Conservation (phyloP, 1,139 yeast genomes). For the Yarrowia galli region DNA sequence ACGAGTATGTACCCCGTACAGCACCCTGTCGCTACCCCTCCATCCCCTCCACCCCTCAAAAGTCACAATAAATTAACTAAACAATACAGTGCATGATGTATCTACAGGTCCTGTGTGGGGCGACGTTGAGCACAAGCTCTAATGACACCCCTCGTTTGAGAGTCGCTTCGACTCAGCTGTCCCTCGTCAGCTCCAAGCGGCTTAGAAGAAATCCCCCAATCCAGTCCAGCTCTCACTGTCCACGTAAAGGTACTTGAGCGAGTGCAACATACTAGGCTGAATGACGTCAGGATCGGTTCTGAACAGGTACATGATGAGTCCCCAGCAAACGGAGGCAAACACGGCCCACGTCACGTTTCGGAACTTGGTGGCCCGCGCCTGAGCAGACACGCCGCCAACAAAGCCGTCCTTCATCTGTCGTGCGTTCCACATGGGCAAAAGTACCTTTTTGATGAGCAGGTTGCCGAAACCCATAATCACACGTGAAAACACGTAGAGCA, state of each 20-base stretch:
- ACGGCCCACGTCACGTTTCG: conserved; percentile 62
- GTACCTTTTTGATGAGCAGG: conserved; percentile 47
- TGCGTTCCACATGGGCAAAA: conserved; percentile 25
- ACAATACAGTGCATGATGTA: conserved; percentile 4
- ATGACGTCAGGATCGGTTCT: conserved; percentile 67
- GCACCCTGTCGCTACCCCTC: too few species aligned
- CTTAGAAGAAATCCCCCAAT: conserved; percentile 44
- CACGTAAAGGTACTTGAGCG: conserved; percentile 77
- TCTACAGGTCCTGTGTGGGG: conserved; percentile 3
- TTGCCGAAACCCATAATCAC: conserved; percentile 63
- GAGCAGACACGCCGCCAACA: conserved; percentile 38
- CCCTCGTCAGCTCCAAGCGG: neutral
- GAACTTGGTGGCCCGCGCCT: conserved; percentile 34
- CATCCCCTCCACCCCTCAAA: neutral
- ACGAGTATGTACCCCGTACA: too few species aligned
- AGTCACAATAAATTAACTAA: conserved; percentile 15
- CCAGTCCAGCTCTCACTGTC: conserved; percentile 53
- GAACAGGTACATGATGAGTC: conserved; percentile 73
- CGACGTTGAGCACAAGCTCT: too few species aligned
- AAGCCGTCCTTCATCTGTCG: conserved; percentile 39
- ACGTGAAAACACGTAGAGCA: conserved; percentile 67
- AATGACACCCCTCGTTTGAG: too few species aligned
- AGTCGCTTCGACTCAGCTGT: too few species aligned
- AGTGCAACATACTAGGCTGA: conserved; percentile 70
- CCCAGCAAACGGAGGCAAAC: conserved; percentile 79